Percentiles rank a stretch among this genome's conserved stretches.
Evolutionary conservation across 108 stramenopile species (phyloP).

Genomic region (Ochromonas danica): DNA sequence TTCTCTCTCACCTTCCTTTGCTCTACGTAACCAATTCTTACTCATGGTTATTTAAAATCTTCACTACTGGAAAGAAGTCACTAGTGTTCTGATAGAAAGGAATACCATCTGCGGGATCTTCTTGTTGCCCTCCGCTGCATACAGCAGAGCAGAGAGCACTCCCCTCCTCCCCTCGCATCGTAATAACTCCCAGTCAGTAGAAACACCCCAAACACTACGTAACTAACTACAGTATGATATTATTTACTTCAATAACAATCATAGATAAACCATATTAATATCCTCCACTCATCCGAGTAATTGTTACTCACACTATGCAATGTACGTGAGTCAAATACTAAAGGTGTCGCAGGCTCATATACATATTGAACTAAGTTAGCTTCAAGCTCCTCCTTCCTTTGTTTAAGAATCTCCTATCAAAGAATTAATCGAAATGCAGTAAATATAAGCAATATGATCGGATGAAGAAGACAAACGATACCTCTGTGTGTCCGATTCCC

Average conservation of each 20-base stretch:
- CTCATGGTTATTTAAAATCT: too few species aligned
- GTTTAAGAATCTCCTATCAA: background rate
- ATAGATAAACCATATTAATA: background rate
- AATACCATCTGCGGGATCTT: too few species aligned
- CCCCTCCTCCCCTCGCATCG: too few species aligned
- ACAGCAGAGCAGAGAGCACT: too few species aligned
- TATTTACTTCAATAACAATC: constrained; percentile 4
- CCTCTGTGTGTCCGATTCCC: constrained; percentile 1
- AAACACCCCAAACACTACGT: too few species aligned
- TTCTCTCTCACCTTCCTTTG: too few species aligned
- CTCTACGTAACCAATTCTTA: too few species aligned
- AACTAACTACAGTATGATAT: too few species aligned
- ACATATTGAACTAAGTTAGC: background rate
- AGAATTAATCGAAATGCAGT: background rate
- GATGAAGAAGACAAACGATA: background rate
- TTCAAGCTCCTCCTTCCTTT: background rate
- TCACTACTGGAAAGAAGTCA: too few species aligned
- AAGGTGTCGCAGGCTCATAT: background rate
- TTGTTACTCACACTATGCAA: background rate
- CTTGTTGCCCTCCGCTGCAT: too few species aligned
- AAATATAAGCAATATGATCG: background rate
- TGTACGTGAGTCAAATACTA: background rate
- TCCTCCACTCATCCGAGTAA: background rate
- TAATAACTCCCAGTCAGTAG: too few species aligned
- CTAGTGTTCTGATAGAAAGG: too few species aligned